Evolutionary conservation across 106 monocot genomes (phyloP), one percentile per base, ranked within the genome.

Genomic region (Dendrobium huoshanense): DNA sequence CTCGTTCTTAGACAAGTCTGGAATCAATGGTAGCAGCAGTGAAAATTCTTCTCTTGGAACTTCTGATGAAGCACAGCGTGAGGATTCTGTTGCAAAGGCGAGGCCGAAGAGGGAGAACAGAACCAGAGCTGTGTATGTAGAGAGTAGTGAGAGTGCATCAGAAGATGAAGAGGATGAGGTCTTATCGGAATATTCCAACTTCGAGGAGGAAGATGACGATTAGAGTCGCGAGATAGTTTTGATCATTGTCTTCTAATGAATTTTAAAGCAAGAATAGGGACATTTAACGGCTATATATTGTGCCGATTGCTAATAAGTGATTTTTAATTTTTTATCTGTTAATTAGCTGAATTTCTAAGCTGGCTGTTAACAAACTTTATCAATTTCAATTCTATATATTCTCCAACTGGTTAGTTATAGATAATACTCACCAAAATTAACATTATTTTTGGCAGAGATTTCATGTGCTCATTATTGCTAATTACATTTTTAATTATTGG

Each of bases 111-210:
- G 92, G 75, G 84, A 83, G 64, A 87, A 58, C 31, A 79, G 73
- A 43, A 18, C 77, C 8, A 67, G 43, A 56, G 78, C 31, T 11
- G 82, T 54, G 40, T 85, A 87, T 19, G 70, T 89, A 0, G 81
- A 78, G 79, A 87, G 83, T 11, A 11, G 0, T 37, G 2, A 0
- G 15, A 6, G 6, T 7, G 70, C 8, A 68, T 11, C 29, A 2
- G 68, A 64, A 19, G 64, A 70, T 44, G 85, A 83, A 3, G 88
- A 85, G n/a, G 79, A 80, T 33, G 86, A 80, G 1, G 74, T 47
- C 51, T 75, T 40, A 2, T 80, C 77, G 18, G 87, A 89, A 22
- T 85, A 87, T 67, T 89, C 92, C 20, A 89, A 92, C 59, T 89
- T 86, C 25, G 61, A 81, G 24, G 61, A 79, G 19, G 89, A 87